A percentile compares a stretch with the other conserved stretches of the same genome.
Conservation (phyloP, 2,329 filamentous ascomycete species). For the Colletotrichum australisinense region DNA sequence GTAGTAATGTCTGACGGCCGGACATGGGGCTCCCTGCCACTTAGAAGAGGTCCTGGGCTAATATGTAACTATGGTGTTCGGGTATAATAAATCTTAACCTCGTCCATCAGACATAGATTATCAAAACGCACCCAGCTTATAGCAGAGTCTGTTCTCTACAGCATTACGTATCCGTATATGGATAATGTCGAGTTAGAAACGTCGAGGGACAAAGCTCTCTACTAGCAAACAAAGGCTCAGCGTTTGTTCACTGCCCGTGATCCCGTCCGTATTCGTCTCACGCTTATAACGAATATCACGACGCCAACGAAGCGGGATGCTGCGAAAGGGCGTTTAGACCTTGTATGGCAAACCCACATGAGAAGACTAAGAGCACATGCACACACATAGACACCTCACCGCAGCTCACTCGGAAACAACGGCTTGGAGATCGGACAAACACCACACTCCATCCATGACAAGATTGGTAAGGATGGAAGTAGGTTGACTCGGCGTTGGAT, state of each 20-base stretch:
- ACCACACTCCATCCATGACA: no score
- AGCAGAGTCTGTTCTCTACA: no score
- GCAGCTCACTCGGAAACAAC: no score
- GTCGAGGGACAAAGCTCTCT: background rate
- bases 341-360: background rate
- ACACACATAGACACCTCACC: background rate
- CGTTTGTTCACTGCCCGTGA: background rate
- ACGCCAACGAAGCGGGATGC: background rate
- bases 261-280: background rate
- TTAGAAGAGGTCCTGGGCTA: no score
- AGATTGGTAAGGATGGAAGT: no score
- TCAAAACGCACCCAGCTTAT: no score
- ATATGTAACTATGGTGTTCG: accelerated
- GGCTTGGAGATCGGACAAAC: no score
- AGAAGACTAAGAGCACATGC: no score
- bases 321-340: background rate
- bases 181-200: no score
- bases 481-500: no score
- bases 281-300: background rate
- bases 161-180: no score
- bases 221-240: background rate
- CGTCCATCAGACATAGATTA: accelerated
- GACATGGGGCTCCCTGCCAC: accelerated
- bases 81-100: no score
- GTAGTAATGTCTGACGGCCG: accelerated